These are phyloP conservation scores for Nemania bipapillata DNA, from an alignment of 2,329 filamentous ascomycete species.

Conservation along the genomic window DNA sequence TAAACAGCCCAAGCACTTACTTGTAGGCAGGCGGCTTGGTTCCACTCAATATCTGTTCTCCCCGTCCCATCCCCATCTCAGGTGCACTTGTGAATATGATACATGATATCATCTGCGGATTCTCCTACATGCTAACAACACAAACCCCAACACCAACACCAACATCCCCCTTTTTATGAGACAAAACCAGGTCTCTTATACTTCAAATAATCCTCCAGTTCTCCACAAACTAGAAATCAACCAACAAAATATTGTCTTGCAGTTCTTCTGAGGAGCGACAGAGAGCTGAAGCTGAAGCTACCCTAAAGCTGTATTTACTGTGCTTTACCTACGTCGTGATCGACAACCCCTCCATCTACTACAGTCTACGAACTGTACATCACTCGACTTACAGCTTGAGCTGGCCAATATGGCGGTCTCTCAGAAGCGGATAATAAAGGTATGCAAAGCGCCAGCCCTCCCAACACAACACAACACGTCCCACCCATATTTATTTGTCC, in stretches of 20 bases:
- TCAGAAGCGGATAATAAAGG: constrained; percentile 51
- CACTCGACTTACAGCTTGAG: neutral
- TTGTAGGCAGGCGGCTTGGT: too few relatives aligned
- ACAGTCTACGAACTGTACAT: neutral
- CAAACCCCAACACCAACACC: too few relatives aligned
- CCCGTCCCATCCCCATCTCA: neutral
- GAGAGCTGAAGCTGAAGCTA: neutral
- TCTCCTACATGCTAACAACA: neutral
- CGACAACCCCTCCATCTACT: constrained; percentile 17
- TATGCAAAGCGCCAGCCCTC: too few relatives aligned
- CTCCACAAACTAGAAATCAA: neutral
- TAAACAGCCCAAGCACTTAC: too few relatives aligned
- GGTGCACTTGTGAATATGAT: constrained; percentile 3
- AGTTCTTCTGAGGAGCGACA: neutral
- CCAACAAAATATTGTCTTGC: neutral
- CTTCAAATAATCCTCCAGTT: neutral
- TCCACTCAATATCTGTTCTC: neutral
- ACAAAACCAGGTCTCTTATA: neutral
- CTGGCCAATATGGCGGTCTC: constrained; percentile 48
- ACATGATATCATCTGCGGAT: constrained; percentile 20
- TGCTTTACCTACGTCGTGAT: neutral
- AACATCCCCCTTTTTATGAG: neutral
- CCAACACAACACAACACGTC: too few relatives aligned
- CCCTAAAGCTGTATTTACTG: neutral
- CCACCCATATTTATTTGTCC: too few relatives aligned